These are phyloP conservation scores for Santalum album DNA, from an alignment of 164 flowering plant genomes.

Conservation along the genomic window DNA sequence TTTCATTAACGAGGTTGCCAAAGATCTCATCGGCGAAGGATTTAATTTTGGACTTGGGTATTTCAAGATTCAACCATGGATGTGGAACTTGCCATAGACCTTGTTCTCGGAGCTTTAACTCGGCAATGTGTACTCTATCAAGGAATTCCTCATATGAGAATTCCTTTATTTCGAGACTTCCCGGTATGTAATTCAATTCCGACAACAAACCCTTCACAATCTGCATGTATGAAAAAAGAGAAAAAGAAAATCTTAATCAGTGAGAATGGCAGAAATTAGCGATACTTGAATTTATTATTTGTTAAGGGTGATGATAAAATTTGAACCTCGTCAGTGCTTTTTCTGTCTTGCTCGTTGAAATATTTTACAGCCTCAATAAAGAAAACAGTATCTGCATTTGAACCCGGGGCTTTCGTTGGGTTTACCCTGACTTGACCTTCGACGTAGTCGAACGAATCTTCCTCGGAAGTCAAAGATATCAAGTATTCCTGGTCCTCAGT, in stretches of 20 bases:
- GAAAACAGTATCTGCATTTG: not conserved
- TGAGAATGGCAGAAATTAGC: too few relatives aligned
- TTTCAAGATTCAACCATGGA: conserved; percentile 42
- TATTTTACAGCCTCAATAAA: not conserved
- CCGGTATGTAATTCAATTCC: conserved; percentile 22
- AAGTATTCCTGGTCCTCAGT: not conserved
- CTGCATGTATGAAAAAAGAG: not conserved
- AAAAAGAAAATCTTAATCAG: too few relatives aligned
- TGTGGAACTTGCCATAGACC: conserved; percentile 46
- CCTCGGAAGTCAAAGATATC: not conserved
- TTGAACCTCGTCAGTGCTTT: not conserved
- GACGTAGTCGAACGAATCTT: not conserved
- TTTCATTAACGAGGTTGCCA: not conserved
- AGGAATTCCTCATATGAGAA: conserved; percentile 33
- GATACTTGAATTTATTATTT: too few relatives aligned
- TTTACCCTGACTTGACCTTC: not conserved
- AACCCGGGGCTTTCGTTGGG: not conserved
- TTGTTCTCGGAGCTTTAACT: conserved; percentile 13
- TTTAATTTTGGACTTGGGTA: conserved; percentile 25
- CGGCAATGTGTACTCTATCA: conserved; percentile 28
- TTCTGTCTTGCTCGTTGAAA: not conserved
- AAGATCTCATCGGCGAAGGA: not conserved
- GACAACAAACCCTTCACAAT: conserved; percentile 21
- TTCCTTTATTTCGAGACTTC: conserved; percentile 15
- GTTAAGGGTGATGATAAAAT: not conserved